A percentile compares a stretch with the other conserved stretches of the same genome.
These are phyloP conservation scores for Thermothelomyces thermophilus DNA, from an alignment of 2,329 filamentous ascomycete species.

Conservation along the genomic window DNA sequence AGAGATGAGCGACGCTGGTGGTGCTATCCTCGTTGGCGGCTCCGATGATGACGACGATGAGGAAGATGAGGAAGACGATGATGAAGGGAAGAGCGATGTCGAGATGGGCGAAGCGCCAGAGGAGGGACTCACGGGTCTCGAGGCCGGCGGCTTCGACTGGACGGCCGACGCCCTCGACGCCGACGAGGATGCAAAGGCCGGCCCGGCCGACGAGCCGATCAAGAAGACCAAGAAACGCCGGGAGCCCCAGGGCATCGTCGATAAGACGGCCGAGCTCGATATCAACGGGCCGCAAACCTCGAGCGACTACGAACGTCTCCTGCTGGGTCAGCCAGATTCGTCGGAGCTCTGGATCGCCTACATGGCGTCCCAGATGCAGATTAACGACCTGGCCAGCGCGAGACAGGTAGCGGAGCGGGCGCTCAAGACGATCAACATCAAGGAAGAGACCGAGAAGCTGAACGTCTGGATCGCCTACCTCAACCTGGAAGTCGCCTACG, in stretches of 20 bases:
- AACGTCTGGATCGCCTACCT: constrained; percentile 94
- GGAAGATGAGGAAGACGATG: constrained; percentile 27
- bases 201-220: constrained; percentile 35
- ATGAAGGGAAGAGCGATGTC: constrained; percentile 33
- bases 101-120: constrained; percentile 36
- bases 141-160: constrained; percentile 81
- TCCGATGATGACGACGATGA: constrained; percentile 31
- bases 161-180: constrained; percentile 59
- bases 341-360: constrained; percentile 92
- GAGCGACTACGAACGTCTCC: constrained; percentile 86
- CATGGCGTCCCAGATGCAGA: constrained; percentile 96
- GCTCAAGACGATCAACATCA: constrained; percentile 81
- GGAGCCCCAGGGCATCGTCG: constrained; percentile 72
- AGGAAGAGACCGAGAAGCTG: constrained; percentile 85
- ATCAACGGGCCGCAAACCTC: constrained; percentile 80
- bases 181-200: constrained; percentile 45
- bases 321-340: constrained; percentile 89
- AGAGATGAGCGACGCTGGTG: constrained; percentile 37
- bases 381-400: constrained; percentile 82
- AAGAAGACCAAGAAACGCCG: constrained; percentile 68
- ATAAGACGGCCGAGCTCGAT: constrained; percentile 88
- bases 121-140: constrained; percentile 49
- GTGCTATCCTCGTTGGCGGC: constrained; percentile 33
- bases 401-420: constrained; percentile 86
- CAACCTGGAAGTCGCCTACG: constrained; percentile 89